Evolutionary conservation across 805 yeast species (phyloP), one percentile per base, ranked within the genome.

Genomic region (Ogataea nitratoaversa): DNA sequence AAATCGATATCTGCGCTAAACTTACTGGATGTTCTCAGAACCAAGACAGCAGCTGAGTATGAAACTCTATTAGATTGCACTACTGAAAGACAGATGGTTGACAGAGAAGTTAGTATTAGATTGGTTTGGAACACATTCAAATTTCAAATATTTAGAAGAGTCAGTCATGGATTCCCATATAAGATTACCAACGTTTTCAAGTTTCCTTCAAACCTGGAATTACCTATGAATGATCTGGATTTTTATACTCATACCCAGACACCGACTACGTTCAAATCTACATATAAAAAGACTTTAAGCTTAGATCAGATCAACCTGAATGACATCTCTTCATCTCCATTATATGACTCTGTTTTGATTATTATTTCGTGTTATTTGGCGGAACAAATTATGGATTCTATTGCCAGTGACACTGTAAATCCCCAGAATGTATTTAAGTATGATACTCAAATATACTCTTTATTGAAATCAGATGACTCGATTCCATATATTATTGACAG

Each of bases 41-140:
- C 32, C 6, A 52, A 47, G 29, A 36, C 49, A 1, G 19, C 23
- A 8, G 40, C 34, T 6, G 64, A 63, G 30, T 63, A 61, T 49
- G 31, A 43, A 9, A 54, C 52, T 3, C 47, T 56, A 38, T 40
- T 62, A 3, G 45, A 40, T 5, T 41, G 52, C 14, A 54, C 60
- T 2, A 59, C 68, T 1, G 58, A 56, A 41, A 53, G 56, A 31
- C 71, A 66, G 41, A 45, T 63, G 2, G 36, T 59, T 8, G 60
- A 58, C 25, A 56, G 68, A 32, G 70, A 67, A 40, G 51, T 56
- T 34, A 40, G 56, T 29, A 38, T 63, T 8, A 49, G 72, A 42
- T 46, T 61, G 3, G 43, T 68, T 11, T 70, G 74, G 74, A 58
- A 60, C 5, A 55, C 62, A 6, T 70, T 66, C 66, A 63, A 60